phyloP scores from a whole-genome alignment of 2,329 filamentous ascomycete genomes.

The Eutypella sp. region DNA sequence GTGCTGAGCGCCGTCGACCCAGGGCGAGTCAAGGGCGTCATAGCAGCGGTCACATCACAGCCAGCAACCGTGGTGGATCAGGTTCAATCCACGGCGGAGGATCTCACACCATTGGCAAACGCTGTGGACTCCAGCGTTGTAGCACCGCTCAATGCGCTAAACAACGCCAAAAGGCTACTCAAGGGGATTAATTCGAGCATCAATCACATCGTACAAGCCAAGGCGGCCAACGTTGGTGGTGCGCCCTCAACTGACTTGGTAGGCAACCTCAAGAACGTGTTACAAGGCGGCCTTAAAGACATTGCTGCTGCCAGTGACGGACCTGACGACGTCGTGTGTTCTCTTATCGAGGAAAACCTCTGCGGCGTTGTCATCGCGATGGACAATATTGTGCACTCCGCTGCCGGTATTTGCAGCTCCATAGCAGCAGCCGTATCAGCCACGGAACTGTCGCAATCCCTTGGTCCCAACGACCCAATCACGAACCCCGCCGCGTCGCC shows the following conservation, averaged over 20 bases:
- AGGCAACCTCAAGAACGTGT: constrained; percentile 8
- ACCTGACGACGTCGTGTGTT: constrained; percentile 14
- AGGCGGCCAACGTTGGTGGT: constrained; percentile 10
- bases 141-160: constrained; percentile 14
- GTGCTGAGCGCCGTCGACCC: constrained; percentile 10
- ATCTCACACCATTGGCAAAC: constrained; percentile 17
- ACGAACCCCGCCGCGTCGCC: no score
- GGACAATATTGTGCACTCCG: constrained; percentile 18
- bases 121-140: constrained; percentile 11
- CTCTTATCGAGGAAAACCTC: constrained; percentile 17
- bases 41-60: constrained; percentile 14
- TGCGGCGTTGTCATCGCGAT: constrained; percentile 18
- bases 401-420: constrained; percentile 19
- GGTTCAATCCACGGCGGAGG: constrained; percentile 16
- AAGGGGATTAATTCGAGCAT: constrained; percentile 15
- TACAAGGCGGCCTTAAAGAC: constrained; percentile 16
- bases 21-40: constrained; percentile 12
- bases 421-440: constrained; percentile 13
- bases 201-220: constrained; percentile 11
- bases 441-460: constrained; percentile 9
- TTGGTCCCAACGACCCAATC: no score
- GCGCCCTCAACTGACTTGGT: constrained; percentile 10
- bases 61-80: constrained; percentile 12
- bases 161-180: constrained; percentile 13
- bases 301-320: constrained; percentile 12